Base-by-base conservation (phyloP, 305 asterid genomes). In the Fraxinus floribunda region DNA sequence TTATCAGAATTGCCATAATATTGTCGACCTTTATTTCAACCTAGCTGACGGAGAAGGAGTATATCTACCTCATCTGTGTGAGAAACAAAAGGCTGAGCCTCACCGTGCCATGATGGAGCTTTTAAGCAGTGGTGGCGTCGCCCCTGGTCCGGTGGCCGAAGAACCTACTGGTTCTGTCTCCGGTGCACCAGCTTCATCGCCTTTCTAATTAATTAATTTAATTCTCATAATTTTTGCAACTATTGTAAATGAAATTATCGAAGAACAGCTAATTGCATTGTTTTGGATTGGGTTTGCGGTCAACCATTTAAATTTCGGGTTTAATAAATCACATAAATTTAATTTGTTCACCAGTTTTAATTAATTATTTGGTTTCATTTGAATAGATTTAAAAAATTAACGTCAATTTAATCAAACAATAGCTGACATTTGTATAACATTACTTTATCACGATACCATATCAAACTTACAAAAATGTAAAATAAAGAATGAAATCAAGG, bases 1-100 rank as follows among this genome's bases (percentile, higher is more conserved):
- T 72, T 91, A 89, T 86, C 86, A 89, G 75, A 90, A 89, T 7
- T 91, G 97, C 84, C 92, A 90, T 11, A 94, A 94, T 85, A 86
- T 92, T 34, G 88, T 92, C 82, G 96, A 91, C 71, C 93, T 91
- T 24, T 91, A 90, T 86, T 92, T 89, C 88, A 89, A 92, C 79
- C 91, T 94, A 76, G 98, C 96, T 1, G 94, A 91, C n/a, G 93
- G 91, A 20, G 96, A 94, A 90, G 98, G 93, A 75, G 92, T 87
- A 9, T 89, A 57, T 78, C 85, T 93, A 85, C 97, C 95, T 0
- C 82, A 83, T 34, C 87, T 93, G 0, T 93, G 97, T 38, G 85
- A 87, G 83, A 88, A 86, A 71, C 90, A 84, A 49, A 89, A 57
- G 87, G 52, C 78, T 71, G 88, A 87, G 79, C 91, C 92, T 76